Percentiles rank a stretch among this genome's conserved stretches.
These are phyloP conservation scores for Lentinula novae-zelandiae DNA, from an alignment of 1,284 basidiomycete species.

Conservation along the genomic window DNA sequence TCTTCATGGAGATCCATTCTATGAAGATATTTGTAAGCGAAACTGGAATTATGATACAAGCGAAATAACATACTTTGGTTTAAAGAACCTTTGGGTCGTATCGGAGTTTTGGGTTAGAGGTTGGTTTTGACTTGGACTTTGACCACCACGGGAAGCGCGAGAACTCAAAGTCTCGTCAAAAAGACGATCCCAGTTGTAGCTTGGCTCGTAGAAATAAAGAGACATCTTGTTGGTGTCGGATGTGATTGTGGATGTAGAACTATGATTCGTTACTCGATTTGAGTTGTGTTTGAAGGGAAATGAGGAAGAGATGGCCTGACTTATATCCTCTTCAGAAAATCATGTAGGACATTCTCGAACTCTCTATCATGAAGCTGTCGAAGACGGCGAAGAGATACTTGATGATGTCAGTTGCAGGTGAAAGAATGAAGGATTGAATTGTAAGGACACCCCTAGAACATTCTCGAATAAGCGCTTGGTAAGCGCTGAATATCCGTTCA, in stretches of 20 bases:
- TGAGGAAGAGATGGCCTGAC: neutral
- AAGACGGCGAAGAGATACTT: neutral
- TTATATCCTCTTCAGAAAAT: neutral
- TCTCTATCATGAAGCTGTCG: neutral
- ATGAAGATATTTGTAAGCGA: neutral
- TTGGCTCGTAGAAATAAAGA: slow-evolving; percentile 19
- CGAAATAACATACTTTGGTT: slow-evolving; percentile 6
- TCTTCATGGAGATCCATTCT: slow-evolving; percentile 18
- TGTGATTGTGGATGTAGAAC: neutral
- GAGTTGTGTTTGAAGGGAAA: neutral
- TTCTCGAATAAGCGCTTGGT: neutral
- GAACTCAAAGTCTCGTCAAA: slow-evolving; percentile 13
- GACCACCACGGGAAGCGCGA: neutral
- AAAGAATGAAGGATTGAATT: neutral
- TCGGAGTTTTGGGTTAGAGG: slow-evolving; percentile 2
- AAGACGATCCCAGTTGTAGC: slow-evolving; percentile 17
- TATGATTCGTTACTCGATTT: neutral
- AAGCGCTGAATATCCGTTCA: neutral
- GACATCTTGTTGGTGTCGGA: neutral
- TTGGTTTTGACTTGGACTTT: neutral
- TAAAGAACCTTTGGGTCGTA: neutral
- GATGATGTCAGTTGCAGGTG: neutral
- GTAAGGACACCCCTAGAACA: neutral
- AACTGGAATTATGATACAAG: neutral
- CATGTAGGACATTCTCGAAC: neutral